Base-by-base conservation (phyloP, 169 alveolate genomes). In the Plasmodium gallinaceum region DNA sequence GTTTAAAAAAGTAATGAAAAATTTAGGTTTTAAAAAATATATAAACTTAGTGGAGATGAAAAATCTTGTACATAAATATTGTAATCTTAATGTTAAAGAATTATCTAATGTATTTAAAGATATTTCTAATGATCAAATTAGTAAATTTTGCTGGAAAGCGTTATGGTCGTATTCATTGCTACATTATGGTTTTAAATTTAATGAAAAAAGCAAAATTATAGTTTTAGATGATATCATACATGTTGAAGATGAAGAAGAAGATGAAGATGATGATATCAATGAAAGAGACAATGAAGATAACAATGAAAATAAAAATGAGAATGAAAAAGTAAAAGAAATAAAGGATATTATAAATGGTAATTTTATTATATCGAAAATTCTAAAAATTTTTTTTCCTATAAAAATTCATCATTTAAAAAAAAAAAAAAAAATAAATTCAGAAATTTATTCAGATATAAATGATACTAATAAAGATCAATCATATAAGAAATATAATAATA, bases 1-100 rank as follows among this genome's bases (percentile, higher is more conserved):
- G 22, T 54, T 54, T 54, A 54, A 54, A 54, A 54, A 54, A 1
- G 64, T 54, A 12, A 54, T 54, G 9, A 54, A 12, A 1, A 18
- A 54, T 54, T 54, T 54, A 54, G 64, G 32, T 54, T 54, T 54
- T 54, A 54, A 54, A 54, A 54, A 54, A 12, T 16, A 54, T 54
- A 9, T 54, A 54, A 9, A 54, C 2, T 54, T 54, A 54, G 22
- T 12, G 7, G 9, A 54, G 14, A 54, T 54, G 64, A 54, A 54
- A 22, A 54, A 2, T 7, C 32, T 18, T 54, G 7, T 54, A 54
- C 64, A 54, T 0, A 54, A 54, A 54, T 5, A 18, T 3, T 54
- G 64, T 14, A 54, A 54, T 10, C 16, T 54, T 18, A n/a, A 54
- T 14, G 7, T 54, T 18, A 7, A 54, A 1, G 64, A 16, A 54